phyloP scores from a whole-genome alignment of 2,329 filamentous ascomycete species.

The Daldinia sp. region DNA sequence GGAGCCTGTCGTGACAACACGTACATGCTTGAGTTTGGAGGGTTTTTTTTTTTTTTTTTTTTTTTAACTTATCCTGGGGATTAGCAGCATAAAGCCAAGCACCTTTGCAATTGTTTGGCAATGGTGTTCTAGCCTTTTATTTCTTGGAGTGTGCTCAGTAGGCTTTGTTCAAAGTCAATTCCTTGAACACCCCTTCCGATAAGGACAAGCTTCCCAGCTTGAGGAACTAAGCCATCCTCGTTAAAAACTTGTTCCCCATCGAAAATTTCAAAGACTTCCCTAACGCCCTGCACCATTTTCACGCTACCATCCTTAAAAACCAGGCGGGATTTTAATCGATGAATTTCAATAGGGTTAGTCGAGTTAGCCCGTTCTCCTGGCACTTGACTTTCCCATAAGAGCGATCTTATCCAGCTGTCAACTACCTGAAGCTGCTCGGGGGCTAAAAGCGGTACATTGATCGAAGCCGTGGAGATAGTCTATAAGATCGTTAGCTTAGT shows the following conservation, averaged over 20 bases:
- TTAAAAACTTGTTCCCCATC: slow-evolving; percentile 61
- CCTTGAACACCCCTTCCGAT: slow-evolving; percentile 69
- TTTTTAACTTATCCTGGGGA: neutral
- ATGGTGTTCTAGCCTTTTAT: slow-evolving; percentile 12
- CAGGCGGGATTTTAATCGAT: slow-evolving; percentile 87
- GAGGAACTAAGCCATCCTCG: slow-evolving; percentile 42
- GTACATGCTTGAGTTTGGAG: neutral
- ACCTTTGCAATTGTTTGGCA: slow-evolving; percentile 3
- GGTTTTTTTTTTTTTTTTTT: neutral
- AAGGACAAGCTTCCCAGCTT: slow-evolving; percentile 70
- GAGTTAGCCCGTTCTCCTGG: slow-evolving; percentile 58
- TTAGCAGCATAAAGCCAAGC: neutral
- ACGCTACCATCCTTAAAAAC: slow-evolving; percentile 71
- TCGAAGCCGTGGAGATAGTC: slow-evolving; percentile 86
- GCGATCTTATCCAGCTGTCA: slow-evolving; percentile 83
- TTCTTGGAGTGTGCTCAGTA: slow-evolving; percentile 39
- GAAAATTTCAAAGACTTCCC: slow-evolving; percentile 92
- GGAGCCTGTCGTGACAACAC: neutral
- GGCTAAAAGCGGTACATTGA: slow-evolving; percentile 73
- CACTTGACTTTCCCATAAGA: slow-evolving; percentile 84
- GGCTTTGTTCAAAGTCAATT: slow-evolving; percentile 64
- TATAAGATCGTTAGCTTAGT: slow-evolving; percentile 53
- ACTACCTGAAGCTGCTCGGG: slow-evolving; percentile 70
- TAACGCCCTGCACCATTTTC: slow-evolving; percentile 89
- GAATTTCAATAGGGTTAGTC: slow-evolving; percentile 76